Evolutionary conservation across 2,329 filamentous ascomycete species (phyloP).

Genomic region (Pyrenochaeta sp.): DNA sequence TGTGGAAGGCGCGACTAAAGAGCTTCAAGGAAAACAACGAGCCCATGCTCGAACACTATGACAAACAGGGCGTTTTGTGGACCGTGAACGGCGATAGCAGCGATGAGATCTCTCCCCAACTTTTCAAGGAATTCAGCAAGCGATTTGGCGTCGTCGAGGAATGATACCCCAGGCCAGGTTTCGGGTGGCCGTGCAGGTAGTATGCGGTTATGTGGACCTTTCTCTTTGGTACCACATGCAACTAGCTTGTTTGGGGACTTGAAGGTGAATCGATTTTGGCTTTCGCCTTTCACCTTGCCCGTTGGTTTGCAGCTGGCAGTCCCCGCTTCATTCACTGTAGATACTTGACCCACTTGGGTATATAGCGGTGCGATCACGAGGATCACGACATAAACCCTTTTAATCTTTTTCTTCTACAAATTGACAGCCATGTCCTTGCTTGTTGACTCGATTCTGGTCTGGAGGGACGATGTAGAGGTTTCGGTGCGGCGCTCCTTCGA

Average conservation of each 20-base stretch:
- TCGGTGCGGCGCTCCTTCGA: too few species aligned
- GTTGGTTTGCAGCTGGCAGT: constrained; percentile 13
- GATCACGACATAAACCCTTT: constrained; percentile 8
- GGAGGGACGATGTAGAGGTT: too few species aligned
- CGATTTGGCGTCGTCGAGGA: constrained; percentile 64
- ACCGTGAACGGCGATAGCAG: constrained; percentile 88
- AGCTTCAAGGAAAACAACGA: constrained; percentile 89
- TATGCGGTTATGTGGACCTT: too few species aligned
- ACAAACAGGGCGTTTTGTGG: constrained; percentile 81
- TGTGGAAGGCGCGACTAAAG: constrained; percentile 79
- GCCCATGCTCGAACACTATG: constrained; percentile 88
- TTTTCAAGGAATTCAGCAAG: constrained; percentile 81
- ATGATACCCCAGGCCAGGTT: constrained; percentile 16
- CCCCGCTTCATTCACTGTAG: constrained; percentile 23
- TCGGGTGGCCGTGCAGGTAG: too few species aligned
- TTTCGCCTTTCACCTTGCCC: neutral
- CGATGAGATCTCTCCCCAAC: constrained; percentile 92
- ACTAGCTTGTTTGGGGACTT: too few species aligned
- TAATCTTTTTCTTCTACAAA: constrained; percentile 8
- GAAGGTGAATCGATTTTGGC: neutral
- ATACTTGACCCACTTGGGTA: constrained; percentile 15
- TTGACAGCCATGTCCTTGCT: neutral
- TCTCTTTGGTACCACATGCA: too few species aligned
- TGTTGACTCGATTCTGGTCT: too few species aligned
- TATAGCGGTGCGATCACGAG: constrained; percentile 2